Evolutionary conservation across 2,329 filamentous ascomycete genomes (phyloP).

Genomic region (Simplicillium sp.): DNA sequence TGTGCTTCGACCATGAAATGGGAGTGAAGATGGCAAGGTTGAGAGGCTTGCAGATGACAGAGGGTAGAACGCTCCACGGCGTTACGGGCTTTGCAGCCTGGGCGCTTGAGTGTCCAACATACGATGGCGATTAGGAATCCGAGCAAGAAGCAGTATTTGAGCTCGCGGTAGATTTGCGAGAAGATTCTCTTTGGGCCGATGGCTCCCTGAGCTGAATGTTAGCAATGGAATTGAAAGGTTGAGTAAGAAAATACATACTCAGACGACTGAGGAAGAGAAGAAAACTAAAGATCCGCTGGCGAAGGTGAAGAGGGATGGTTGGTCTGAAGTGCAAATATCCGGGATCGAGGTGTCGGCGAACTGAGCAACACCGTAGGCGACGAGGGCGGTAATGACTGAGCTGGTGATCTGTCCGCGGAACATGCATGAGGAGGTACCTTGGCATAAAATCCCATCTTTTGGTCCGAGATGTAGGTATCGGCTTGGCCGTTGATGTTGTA

Average conservation of each 20-base stretch:
- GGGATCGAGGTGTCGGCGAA: constrained; percentile 21
- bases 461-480: constrained; percentile 25
- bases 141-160: constrained; percentile 34
- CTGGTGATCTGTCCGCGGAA: constrained; percentile 31
- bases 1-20: constrained; percentile 20
- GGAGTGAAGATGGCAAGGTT: constrained; percentile 12
- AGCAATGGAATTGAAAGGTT: not conserved
- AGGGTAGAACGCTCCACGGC: constrained; percentile 3
- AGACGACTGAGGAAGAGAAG: constrained; percentile 21
- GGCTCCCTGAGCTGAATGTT: constrained; percentile 12
- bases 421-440: constrained; percentile 22
- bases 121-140: constrained; percentile 24
- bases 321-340: constrained; percentile 19
- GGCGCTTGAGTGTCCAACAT: constrained; percentile 57
- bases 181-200: constrained; percentile 24
- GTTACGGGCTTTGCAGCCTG: constrained; percentile 22
- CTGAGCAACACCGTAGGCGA: constrained; percentile 29
- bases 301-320: constrained; percentile 22
- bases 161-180: constrained; percentile 27
- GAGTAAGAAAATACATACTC: too few relatives aligned
- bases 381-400: constrained; percentile 26
- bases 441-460: constrained; percentile 23
- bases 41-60: constrained; percentile 6
- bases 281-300: constrained; percentile 20
- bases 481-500: constrained; percentile 31